Percentiles rank a stretch among this genome's conserved stretches.
Conservation (phyloP, 2,329 filamentous ascomycete species). For the Fusarium gaditjirri region DNA sequence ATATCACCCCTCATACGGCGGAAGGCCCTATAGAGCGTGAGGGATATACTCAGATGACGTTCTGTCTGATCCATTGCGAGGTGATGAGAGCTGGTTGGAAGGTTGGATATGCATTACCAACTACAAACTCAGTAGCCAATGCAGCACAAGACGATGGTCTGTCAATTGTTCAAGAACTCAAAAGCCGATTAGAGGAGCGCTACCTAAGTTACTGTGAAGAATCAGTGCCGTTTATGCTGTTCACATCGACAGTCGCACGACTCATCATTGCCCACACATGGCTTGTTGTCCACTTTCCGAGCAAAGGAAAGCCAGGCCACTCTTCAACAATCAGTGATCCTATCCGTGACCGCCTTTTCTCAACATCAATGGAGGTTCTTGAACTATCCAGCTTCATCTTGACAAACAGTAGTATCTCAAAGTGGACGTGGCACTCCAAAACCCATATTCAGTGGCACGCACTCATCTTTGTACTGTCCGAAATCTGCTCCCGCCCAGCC, state of each 20-base stretch:
- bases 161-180: neutral
- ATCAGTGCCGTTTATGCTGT: neutral
- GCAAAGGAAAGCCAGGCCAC: no score
- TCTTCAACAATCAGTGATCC: neutral
- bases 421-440: slow-evolving; percentile 7
- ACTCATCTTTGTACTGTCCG: neutral
- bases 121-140: neutral
- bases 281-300: neutral
- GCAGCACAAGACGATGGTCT: neutral
- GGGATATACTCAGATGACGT: neutral
- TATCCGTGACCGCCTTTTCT: neutral
- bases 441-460: slow-evolving; percentile 1
- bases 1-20: neutral
- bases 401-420: neutral
- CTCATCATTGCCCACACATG: neutral
- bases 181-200: neutral
- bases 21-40: neutral
- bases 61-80: neutral
- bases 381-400: neutral
- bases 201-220: neutral
- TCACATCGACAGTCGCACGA: neutral
- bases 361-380: neutral
- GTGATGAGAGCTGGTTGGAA: neutral
- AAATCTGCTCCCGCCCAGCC: neutral
- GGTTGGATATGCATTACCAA: neutral